Conservation (phyloP, 345 rosid genomes). For the Salix brachista region DNA sequence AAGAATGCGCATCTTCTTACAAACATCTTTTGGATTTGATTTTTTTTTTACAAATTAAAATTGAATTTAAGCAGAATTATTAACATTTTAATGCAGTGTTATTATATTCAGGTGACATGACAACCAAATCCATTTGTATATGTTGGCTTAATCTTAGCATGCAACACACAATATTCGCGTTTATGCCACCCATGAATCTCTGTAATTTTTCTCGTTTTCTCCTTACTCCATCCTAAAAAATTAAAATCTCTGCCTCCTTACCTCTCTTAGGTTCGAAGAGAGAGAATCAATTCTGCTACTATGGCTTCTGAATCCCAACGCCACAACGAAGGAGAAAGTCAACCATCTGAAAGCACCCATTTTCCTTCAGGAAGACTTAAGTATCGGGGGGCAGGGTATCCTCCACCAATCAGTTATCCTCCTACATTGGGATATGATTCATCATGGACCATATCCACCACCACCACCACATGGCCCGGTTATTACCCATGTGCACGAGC, state of each 20-base stretch:
- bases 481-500: conserved; percentile 26
- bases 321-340: neutral
- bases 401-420: conserved; percentile 29
- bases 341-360: neutral
- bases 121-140: neutral
- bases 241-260: neutral
- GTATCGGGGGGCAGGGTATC: conserved; percentile 9
- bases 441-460: conserved; percentile 5
- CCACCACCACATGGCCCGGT: conserved; percentile 9
- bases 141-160: neutral
- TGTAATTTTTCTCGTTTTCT: neutral
- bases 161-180: neutral
- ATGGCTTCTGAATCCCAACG: conserved; percentile 28
- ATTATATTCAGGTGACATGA: neutral
- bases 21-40: neutral
- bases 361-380: neutral
- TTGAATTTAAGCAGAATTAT: no score
- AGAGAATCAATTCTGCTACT: neutral
- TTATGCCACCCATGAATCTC: neutral
- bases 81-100: no score
- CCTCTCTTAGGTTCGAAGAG: neutral
- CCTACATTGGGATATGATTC: conserved; percentile 28
- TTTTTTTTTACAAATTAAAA: neutral
- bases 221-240: neutral
- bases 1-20: neutral